Base-by-base conservation (phyloP, 2,329 filamentous ascomycete genomes). In the Kalaharituber pfeilii region DNA sequence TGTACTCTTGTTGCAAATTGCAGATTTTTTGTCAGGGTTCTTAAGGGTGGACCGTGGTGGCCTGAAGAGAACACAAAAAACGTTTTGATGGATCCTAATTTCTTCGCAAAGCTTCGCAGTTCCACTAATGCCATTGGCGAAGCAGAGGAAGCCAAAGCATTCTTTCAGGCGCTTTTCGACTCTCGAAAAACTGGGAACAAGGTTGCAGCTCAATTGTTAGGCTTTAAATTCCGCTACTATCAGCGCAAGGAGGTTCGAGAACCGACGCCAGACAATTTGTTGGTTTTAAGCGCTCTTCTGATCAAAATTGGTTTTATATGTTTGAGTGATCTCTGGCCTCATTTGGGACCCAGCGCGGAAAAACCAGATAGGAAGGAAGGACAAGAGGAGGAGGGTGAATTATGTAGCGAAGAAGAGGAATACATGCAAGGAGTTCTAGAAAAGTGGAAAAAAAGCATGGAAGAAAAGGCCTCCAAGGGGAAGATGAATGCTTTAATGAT, bases 291-390 rank as follows among this genome's bases (percentile, higher is more conserved):
- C 0, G 88, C 91, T 1, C 76, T 96, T 29, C 77, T 98, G 27
- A 88, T 98, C 69, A 98, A 98, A 69, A 85, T 95, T 60, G 93
- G 91, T 1, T 98, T 98, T 67, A 86, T 98, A 56, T 95, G 91
- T 1, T 72, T 98, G 5, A 77, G 80, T 52, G 91, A 98, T 65
- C 72, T 98, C 1, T 96, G 94, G 66, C 82, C 87, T 15, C 91
- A 98, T 66, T 75, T 98, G 0, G 93, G 87, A 72, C 86, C 91
- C 6, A 71, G 76, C 0, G 42, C 42, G 5, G 42, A 47, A 11
- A 47, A 47, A 25, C 15, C 42, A 22, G 42, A 22, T 15, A 47
- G 22, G 25, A 47, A 47, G 22, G 42, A 5, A 13, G 42, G 42
- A 47, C n/a, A 47, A 25, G 42, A 47, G 25, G 42, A 47, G 42